Evolutionary conservation across 352 stramenopile genomes (phyloP).

Genomic region (Pythium brachiatum): DNA sequence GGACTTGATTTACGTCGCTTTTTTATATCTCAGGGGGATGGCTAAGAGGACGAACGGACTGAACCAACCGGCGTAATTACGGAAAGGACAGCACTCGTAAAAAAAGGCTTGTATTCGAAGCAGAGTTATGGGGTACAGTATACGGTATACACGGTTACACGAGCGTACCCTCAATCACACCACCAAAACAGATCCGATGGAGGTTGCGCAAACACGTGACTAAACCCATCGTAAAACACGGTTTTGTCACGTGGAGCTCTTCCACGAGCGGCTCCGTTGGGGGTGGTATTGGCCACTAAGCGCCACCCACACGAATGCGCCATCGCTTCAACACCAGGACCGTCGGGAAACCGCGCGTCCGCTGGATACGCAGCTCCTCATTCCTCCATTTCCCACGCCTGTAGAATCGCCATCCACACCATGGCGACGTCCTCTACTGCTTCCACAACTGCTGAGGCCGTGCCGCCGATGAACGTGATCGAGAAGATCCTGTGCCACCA

Average conservation of each 20-base stretch:
- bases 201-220: conserved; percentile 19
- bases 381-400: background rate
- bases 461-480: conserved; percentile 77
- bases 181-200: conserved; percentile 12
- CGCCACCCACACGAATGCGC: conserved; percentile 3
- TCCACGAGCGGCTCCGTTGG: background rate
- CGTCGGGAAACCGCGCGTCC: background rate
- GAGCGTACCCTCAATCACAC: conserved; percentile 7
- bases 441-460: background rate
- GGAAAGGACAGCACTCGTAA: background rate
- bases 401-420: background rate
- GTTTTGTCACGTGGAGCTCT: conserved; percentile 5
- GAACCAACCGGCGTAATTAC: conserved; percentile 10
- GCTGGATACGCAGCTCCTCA: background rate
- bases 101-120: background rate
- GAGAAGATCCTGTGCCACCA: conserved; percentile 85
- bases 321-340: conserved; percentile 14
- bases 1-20: too few species aligned
- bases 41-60: too few species aligned
- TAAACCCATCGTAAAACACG: conserved; percentile 3
- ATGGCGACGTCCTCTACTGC: background rate
- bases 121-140: background rate
- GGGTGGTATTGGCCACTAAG: background rate
- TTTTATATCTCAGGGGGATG: too few species aligned
- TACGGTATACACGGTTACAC: background rate